Evolutionary conservation across 768 basidiomycete species (phyloP).

Genomic region (Pleurotus sapidus): DNA sequence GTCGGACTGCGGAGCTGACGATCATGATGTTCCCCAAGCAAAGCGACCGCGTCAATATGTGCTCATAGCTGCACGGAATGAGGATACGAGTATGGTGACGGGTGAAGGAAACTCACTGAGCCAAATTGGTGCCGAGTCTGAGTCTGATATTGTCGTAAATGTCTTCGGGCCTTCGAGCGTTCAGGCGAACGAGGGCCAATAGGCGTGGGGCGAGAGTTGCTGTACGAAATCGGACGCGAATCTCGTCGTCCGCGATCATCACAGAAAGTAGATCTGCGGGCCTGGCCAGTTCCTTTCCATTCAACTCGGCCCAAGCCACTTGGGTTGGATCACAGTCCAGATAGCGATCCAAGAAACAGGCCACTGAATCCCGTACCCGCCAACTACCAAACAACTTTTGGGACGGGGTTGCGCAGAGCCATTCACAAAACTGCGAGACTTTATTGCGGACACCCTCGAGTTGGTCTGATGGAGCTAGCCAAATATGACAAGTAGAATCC

Average conservation of each 20-base stretch:
- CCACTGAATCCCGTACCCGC: constrained; percentile 62
- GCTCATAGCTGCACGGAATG: constrained; percentile 54
- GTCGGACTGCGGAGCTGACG: constrained; percentile 69
- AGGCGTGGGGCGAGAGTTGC: constrained; percentile 58
- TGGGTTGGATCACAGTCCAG: constrained; percentile 56
- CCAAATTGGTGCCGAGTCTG: constrained; percentile 40
- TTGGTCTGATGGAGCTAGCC: constrained; percentile 35
- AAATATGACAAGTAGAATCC: constrained; percentile 60
- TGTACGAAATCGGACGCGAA: constrained; percentile 79
- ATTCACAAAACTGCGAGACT: constrained; percentile 47
- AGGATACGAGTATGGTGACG: background rate
- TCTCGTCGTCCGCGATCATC: constrained; percentile 68
- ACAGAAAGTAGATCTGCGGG: constrained; percentile 48
- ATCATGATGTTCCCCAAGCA: constrained; percentile 78
- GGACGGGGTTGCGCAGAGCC: constrained; percentile 46
- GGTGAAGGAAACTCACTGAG: constrained; percentile 38
- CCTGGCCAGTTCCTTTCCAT: constrained; percentile 21
- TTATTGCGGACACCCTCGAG: constrained; percentile 37
- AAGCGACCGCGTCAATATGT: constrained; percentile 70
- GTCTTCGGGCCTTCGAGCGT: constrained; percentile 23
- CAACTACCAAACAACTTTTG: constrained; percentile 52
- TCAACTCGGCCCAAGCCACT: constrained; percentile 38
- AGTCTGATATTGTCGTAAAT: constrained; percentile 49
- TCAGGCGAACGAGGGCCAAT: constrained; percentile 46
- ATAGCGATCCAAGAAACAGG: constrained; percentile 66